These are phyloP conservation scores for Parsonsia alboflavescens DNA, from an alignment of 257 asterid genomes.

Conservation along the genomic window DNA sequence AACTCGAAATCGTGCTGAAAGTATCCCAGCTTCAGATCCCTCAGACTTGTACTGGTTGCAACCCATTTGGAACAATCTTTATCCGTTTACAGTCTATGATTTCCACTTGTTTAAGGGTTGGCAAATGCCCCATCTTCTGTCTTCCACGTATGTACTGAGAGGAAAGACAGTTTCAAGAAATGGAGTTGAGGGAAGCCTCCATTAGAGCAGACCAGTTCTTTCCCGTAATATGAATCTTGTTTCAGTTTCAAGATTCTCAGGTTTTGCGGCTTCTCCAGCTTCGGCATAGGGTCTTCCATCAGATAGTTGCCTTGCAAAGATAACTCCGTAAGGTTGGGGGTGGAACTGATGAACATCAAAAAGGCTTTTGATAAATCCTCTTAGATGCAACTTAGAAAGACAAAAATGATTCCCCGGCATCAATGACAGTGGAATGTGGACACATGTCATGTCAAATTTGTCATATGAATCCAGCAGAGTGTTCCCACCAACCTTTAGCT, in stretches of 20 bases:
- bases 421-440: conserved; percentile 2
- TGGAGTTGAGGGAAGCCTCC: conserved; percentile 20
- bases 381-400: conserved; percentile 21
- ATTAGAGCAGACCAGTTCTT: conserved; percentile 12
- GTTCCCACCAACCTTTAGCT: not conserved
- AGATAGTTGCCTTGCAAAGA: conserved; percentile 3
- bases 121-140: conserved; percentile 17
- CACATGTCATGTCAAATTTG: not conserved
- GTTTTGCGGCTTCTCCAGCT: conserved; percentile 18
- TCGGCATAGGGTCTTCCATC: conserved; percentile 20
- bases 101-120: conserved; percentile 20
- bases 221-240: conserved; percentile 15
- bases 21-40: conserved; percentile 17
- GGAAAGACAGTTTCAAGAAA: conserved; percentile 19
- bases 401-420: not conserved
- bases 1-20: not conserved
- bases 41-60: conserved; percentile 17
- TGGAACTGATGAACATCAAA: conserved; percentile 11
- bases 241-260: conserved; percentile 18
- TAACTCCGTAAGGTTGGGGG: conserved; percentile 18
- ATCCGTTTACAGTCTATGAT: conserved; percentile 13
- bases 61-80: conserved; percentile 19
- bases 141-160: not conserved
- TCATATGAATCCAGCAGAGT: not conserved
- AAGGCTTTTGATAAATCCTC: conserved; percentile 9